phyloP scores from a whole-genome alignment of 192 early-diverging fungal species.

The Coemansia sp. region DNA sequence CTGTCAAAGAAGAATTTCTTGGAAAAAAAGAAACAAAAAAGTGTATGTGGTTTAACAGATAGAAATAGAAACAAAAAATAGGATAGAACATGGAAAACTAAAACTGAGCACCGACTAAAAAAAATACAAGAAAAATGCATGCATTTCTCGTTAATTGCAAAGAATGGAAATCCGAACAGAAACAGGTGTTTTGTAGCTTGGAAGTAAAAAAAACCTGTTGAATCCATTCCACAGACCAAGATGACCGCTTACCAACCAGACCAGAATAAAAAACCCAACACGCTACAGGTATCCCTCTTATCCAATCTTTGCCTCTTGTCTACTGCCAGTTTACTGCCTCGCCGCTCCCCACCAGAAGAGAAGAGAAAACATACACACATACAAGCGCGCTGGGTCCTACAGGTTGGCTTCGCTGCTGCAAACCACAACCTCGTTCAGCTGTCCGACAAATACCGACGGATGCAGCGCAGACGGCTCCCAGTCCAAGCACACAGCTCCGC shows the following conservation, averaged over 20 bases:
- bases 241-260: too few relatives aligned
- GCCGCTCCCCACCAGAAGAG: not conserved
- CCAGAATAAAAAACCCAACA: too few relatives aligned
- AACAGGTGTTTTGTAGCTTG: not conserved
- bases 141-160: not conserved
- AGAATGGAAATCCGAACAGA: not conserved
- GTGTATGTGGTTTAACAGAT: not conserved
- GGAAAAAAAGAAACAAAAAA: not conserved
- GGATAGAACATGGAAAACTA: not conserved
- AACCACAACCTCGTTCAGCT: constrained; percentile 1
- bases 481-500: constrained; percentile 23
- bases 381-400: not conserved
- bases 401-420: not conserved
- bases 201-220: not conserved
- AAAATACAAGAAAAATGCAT: not conserved
- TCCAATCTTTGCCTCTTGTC: not conserved
- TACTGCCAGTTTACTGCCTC: not conserved
- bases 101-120: not conserved
- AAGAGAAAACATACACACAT: not conserved
- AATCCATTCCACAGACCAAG: too few relatives aligned
- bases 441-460: not conserved
- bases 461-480: not conserved
- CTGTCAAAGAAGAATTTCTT: not conserved
- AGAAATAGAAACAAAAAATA: not conserved
- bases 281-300: not conserved